Evolutionary conservation across 768 basidiomycete species (phyloP).

Genomic region (Daedalea quercina): DNA sequence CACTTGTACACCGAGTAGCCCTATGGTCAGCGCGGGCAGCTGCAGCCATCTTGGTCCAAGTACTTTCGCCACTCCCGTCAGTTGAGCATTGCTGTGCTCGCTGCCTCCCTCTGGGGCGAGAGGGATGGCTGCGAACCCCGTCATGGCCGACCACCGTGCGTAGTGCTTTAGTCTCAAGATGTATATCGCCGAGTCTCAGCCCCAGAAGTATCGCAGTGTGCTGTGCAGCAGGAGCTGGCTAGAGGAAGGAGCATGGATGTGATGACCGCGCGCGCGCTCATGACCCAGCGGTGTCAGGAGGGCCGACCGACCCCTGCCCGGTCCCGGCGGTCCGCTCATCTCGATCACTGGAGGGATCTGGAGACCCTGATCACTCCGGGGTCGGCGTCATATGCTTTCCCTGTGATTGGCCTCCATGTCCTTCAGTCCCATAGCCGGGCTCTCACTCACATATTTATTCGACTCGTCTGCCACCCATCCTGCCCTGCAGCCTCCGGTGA

Average conservation of each 20-base stretch:
- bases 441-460: too few species aligned
- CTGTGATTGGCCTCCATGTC: not conserved
- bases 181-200: not conserved
- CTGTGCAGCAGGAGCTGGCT: too few species aligned
- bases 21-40: conserved; percentile 67
- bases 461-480: not conserved
- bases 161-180: not conserved
- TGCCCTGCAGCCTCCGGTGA: not conserved
- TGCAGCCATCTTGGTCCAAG: conserved; percentile 62
- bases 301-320: not conserved
- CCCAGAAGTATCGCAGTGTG: too few species aligned
- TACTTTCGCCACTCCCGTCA: conserved; percentile 52
- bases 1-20: conserved; percentile 78
- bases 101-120: conserved; percentile 36
- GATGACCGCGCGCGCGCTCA: not conserved
- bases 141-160: conserved; percentile 28
- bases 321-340: conserved; percentile 1
- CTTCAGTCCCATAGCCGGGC: too few species aligned
- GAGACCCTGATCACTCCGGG: not conserved
- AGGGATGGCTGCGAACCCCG: conserved; percentile 43
- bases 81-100: conserved; percentile 28
- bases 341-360: not conserved
- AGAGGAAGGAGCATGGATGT: too few species aligned
- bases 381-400: not conserved
- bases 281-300: not conserved